Percentiles rank a stretch among this genome's conserved stretches.
phyloP scores from a whole-genome alignment of 352 stramenopile species.

The Phytophthora palmivora region DNA sequence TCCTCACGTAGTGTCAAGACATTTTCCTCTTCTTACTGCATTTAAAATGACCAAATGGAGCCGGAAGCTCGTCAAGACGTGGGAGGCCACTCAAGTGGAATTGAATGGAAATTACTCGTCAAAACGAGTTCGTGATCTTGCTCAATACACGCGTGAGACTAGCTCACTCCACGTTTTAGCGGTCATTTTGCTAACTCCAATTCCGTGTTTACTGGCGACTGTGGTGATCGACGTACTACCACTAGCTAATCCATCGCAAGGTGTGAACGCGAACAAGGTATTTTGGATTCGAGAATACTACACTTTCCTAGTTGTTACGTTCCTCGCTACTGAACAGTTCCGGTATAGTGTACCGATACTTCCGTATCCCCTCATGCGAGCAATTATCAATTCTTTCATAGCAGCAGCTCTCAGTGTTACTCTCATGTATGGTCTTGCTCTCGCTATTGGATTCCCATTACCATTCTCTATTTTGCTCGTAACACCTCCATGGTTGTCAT shows the following conservation, averaged over 20 bases:
- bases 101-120: constrained; percentile 31
- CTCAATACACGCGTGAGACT: constrained; percentile 12
- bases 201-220: constrained; percentile 33
- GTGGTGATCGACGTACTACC: constrained; percentile 24
- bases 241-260: constrained; percentile 24
- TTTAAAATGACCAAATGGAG: neutral
- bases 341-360: constrained; percentile 25
- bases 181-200: constrained; percentile 21
- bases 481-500: constrained; percentile 15
- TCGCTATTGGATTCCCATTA: constrained; percentile 17
- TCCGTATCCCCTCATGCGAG: constrained; percentile 15
- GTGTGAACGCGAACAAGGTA: constrained; percentile 9
- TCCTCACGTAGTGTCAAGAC: no score
- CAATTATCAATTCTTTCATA: constrained; percentile 6
- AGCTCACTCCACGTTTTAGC: constrained; percentile 12
- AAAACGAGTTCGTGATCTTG: constrained; percentile 12
- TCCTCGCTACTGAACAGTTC: constrained; percentile 27
- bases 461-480: constrained; percentile 31
- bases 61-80: constrained; percentile 2
- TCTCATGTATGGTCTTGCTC: constrained; percentile 11
- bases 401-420: constrained; percentile 5
- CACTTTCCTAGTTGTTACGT: constrained; percentile 27
- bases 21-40: neutral
- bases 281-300: constrained; percentile 34
- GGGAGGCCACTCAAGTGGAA: constrained; percentile 35